phyloP scores from a whole-genome alignment of 345 rosid genomes.

The Moricandia arvensis region DNA sequence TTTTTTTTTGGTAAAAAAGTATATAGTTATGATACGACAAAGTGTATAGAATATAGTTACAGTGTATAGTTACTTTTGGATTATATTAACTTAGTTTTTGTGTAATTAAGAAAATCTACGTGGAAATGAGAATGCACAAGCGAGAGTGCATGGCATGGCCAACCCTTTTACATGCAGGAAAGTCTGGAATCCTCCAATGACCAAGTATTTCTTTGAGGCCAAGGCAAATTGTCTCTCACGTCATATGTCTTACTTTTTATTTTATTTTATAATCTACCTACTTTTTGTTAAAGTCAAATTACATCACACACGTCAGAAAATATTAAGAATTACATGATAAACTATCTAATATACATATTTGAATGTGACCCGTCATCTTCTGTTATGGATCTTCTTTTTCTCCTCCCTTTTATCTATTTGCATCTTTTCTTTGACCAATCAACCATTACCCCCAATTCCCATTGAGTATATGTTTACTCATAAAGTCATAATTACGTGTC shows the following conservation, averaged over 20 bases:
- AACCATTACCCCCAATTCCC: background rate
- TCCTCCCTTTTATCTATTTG: background rate
- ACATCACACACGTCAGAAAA: conserved; percentile 25
- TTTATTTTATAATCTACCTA: background rate
- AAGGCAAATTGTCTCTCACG: conserved; percentile 25
- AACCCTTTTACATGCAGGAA: conserved; percentile 15
- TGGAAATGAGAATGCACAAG: too few species aligned
- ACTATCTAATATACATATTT: conserved; percentile 1
- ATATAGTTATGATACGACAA: too few species aligned
- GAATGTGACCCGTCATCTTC: conserved; percentile 6
- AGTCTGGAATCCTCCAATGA: conserved; percentile 20
- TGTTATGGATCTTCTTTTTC: background rate
- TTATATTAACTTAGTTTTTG: too few species aligned
- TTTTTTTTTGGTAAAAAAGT: too few species aligned
- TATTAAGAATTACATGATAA: background rate
- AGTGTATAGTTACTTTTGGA: too few species aligned
- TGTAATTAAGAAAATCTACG: too few species aligned
- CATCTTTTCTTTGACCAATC: conserved; percentile 31
- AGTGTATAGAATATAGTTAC: too few species aligned
- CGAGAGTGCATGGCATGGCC: conserved; percentile 6
- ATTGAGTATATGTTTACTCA: background rate
- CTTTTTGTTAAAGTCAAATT: background rate
- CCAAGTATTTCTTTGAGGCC: conserved; percentile 31
- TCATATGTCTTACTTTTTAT: conserved; percentile 11
- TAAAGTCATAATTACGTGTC: background rate